Conservation (phyloP, 169 alveolate genomes). For the Plasmodium adleri region DNA sequence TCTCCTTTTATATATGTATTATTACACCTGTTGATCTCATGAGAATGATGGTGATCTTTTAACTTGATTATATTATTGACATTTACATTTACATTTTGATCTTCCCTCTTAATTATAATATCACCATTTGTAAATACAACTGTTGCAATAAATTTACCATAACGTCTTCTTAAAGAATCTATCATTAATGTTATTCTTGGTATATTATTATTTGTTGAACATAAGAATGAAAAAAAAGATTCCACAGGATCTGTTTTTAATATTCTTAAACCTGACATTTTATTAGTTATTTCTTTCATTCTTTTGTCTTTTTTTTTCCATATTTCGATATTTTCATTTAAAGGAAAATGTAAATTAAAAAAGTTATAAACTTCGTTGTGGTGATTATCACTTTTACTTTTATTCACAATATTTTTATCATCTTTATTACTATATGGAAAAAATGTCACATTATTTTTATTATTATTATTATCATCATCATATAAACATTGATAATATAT, state of each 20-base stretch:
- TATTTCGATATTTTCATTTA: slow-evolving; percentile 70
- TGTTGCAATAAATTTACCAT: slow-evolving; percentile 78
- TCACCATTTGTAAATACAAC: slow-evolving; percentile 26
- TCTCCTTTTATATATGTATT: not conserved
- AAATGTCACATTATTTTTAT: not conserved
- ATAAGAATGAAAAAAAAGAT: slow-evolving; percentile 84
- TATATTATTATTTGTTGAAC: slow-evolving; percentile 88
- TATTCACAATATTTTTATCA: not conserved
- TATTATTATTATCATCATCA: not conserved
- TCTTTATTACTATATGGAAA: not conserved
- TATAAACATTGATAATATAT: slow-evolving; percentile 53
- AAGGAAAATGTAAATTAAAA: slow-evolving; percentile 57
- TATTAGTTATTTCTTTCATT: slow-evolving; percentile 76
- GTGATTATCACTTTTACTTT: not conserved
- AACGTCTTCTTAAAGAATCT: slow-evolving; percentile 76
- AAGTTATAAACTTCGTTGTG: slow-evolving; percentile 33
- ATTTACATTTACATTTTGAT: not conserved
- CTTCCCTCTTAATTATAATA: slow-evolving; percentile 12
- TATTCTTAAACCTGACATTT: slow-evolving; percentile 79
- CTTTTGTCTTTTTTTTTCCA: slow-evolving; percentile 77
- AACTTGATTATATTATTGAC: not conserved
- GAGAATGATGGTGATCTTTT: no score
- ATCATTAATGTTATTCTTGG: slow-evolving; percentile 82
- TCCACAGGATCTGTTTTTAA: slow-evolving; percentile 83
- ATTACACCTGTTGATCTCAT: not conserved